These are phyloP conservation scores for Candida sp. DNA, from an alignment of 1,139 yeast species.

Conservation along the genomic window DNA sequence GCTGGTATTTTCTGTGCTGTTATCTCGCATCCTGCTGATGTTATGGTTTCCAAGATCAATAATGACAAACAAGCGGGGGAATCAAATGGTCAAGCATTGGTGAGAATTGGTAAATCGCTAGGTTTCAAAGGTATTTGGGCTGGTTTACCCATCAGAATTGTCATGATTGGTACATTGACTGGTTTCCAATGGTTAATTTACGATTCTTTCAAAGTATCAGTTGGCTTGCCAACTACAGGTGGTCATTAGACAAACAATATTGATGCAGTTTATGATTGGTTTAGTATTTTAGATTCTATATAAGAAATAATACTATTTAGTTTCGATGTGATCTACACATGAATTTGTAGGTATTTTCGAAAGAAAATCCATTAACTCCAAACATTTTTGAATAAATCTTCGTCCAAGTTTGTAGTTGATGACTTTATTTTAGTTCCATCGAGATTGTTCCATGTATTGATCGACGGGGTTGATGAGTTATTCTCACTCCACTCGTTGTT, in stretches of 20 bases:
- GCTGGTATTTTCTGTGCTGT: conserved; percentile 96
- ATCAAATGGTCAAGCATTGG: conserved; percentile 60
- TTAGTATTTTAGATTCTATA: background rate
- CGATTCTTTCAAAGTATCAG: conserved; percentile 87
- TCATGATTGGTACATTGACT: conserved; percentile 95
- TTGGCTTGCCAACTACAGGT: conserved; percentile 92
- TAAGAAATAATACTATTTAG: background rate
- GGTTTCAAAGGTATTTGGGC: conserved; percentile 94
- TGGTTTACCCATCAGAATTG: conserved; percentile 89
- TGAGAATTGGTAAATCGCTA: conserved; percentile 72
- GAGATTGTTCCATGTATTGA: conserved; percentile 1
- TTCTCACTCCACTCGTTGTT: conserved; percentile 38
- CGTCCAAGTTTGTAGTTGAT: conserved; percentile 24
- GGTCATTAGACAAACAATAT: conserved; percentile 38
- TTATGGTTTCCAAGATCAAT: conserved; percentile 90
- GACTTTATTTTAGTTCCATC: conserved; percentile 2
- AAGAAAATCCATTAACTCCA: conserved; percentile 37
- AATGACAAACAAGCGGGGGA: conserved; percentile 69
- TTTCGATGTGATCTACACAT: conserved; percentile 3
- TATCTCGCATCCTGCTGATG: conserved; percentile 97
- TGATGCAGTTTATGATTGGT: too few relatives aligned
- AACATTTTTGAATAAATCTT: conserved; percentile 51
- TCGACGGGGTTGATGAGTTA: conserved; percentile 8
- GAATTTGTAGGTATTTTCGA: background rate
- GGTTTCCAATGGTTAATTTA: conserved; percentile 96